Percentiles rank a stretch among this genome's conserved stretches.
These are phyloP conservation scores for Tubosaeta brunneosetosa DNA, from an alignment of 768 basidiomycete species.

Conservation along the genomic window DNA sequence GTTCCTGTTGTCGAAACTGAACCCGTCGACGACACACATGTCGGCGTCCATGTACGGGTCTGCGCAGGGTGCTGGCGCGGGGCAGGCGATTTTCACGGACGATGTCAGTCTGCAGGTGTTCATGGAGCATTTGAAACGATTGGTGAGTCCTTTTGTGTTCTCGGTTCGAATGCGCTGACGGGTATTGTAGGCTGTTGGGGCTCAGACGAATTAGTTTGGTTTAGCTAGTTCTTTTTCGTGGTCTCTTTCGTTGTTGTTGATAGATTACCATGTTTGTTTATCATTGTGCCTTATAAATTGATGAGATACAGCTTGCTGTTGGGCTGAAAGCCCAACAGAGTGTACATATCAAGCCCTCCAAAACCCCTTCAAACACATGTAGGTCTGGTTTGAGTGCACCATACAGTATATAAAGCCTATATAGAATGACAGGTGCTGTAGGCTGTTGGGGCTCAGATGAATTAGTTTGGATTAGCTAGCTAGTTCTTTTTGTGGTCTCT, in stretches of 20 bases:
- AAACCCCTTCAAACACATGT: too few species aligned
- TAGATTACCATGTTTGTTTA: too few species aligned
- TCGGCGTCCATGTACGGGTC: constrained; percentile 87
- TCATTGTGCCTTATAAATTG: too few species aligned
- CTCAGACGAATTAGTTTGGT: constrained; percentile 52
- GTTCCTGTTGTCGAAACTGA: constrained; percentile 94
- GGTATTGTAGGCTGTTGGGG: constrained; percentile 53
- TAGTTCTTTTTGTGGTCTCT: background rate
- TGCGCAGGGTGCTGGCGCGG: constrained; percentile 56
- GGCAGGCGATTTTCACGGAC: constrained; percentile 96
- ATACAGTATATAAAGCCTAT: too few species aligned
- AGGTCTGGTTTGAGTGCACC: too few species aligned
- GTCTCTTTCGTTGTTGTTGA: too few species aligned
- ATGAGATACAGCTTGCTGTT: too few species aligned
- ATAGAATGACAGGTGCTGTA: constrained; percentile 25
- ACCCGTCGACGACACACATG: constrained; percentile 98
- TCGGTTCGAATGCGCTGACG: background rate
- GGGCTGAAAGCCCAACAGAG: too few species aligned
- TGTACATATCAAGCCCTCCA: too few species aligned
- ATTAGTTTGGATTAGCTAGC: constrained; percentile 37
- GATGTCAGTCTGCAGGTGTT: constrained; percentile 97
- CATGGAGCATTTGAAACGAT: constrained; percentile 94
- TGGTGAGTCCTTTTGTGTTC: constrained; percentile 48
- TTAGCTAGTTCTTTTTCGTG: background rate
- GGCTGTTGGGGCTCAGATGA: constrained; percentile 70